These are phyloP conservation scores for Aspergillus eucalypticola DNA, from an alignment of 2,329 filamentous ascomycete genomes.

Conservation along the genomic window DNA sequence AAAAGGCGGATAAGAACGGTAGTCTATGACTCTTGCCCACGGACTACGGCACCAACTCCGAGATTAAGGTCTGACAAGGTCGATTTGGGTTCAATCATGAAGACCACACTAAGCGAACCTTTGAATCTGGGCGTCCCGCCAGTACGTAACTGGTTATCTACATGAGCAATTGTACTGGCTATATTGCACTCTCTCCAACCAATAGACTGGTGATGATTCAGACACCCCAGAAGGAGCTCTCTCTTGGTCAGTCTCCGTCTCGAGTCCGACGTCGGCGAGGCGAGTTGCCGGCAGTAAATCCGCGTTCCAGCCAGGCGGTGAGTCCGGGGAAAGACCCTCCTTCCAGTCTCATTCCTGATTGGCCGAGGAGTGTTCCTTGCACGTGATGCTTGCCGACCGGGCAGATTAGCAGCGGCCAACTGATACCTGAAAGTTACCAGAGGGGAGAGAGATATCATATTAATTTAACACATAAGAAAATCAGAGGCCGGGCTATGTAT, in stretches of 20 bases:
- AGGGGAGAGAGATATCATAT: background rate
- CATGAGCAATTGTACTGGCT: background rate
- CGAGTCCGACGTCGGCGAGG: conserved; percentile 6
- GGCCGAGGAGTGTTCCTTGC: conserved; percentile 1
- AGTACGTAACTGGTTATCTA: background rate
- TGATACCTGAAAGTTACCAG: background rate
- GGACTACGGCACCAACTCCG: conserved; percentile 33
- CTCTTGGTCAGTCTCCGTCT: background rate
- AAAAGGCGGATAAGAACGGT: conserved; percentile 14
- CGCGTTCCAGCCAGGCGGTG: conserved; percentile 3
- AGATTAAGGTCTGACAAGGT: conserved; percentile 1
- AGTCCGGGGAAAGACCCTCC: background rate
- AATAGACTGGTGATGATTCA: background rate
- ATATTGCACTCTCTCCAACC: background rate
- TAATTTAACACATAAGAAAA: background rate
- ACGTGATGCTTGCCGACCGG: conserved; percentile 10
- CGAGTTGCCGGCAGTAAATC: conserved; percentile 3
- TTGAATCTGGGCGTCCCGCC: background rate
- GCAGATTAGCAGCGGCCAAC: conserved; percentile 6
- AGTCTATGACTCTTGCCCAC: conserved; percentile 26
- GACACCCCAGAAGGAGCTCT: background rate
- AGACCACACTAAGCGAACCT: conserved; percentile 3
- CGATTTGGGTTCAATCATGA: background rate
- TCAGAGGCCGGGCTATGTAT: background rate
- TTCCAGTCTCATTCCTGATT: background rate